Evolutionary conservation across 2,329 filamentous ascomycete species (phyloP).

Genomic region (Colletotrichum karsti): DNA sequence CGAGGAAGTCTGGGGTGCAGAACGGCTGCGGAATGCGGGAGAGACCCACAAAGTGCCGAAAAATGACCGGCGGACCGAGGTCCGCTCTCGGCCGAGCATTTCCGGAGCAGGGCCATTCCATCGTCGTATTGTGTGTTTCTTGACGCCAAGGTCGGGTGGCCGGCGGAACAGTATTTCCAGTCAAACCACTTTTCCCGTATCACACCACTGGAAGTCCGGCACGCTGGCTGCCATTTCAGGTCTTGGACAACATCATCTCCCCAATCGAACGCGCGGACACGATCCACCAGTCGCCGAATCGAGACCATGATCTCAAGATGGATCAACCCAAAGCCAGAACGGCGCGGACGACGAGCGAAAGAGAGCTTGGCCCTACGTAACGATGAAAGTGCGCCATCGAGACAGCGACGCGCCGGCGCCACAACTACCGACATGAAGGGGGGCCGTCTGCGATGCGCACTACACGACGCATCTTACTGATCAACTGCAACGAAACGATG

Average conservation of each 20-base stretch:
- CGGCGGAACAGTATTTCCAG: background rate
- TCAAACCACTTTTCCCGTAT: background rate
- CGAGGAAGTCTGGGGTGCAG: background rate
- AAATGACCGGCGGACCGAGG: background rate
- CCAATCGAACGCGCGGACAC: constrained; percentile 6
- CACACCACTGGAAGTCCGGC: background rate
- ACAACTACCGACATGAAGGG: background rate
- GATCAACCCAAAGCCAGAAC: background rate
- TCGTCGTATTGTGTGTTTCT: background rate
- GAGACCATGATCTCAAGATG: background rate
- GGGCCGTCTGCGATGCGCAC: background rate
- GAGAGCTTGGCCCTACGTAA: constrained; percentile 10
- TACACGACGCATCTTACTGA: background rate
- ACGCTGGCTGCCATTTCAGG: background rate
- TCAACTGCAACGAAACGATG: background rate
- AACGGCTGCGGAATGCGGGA: background rate
- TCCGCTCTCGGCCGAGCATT: background rate
- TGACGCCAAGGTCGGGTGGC: background rate
- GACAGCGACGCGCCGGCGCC: background rate
- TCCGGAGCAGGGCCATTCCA: too few relatives aligned
- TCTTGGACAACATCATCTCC: constrained; percentile 21
- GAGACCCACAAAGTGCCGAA: constrained; percentile 5
- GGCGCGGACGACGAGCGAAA: background rate
- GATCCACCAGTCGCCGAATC: constrained; percentile 9
- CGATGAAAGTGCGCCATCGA: background rate